Base-by-base conservation (phyloP, 192 early-diverging fungal species). In the Coemansia sp. region DNA sequence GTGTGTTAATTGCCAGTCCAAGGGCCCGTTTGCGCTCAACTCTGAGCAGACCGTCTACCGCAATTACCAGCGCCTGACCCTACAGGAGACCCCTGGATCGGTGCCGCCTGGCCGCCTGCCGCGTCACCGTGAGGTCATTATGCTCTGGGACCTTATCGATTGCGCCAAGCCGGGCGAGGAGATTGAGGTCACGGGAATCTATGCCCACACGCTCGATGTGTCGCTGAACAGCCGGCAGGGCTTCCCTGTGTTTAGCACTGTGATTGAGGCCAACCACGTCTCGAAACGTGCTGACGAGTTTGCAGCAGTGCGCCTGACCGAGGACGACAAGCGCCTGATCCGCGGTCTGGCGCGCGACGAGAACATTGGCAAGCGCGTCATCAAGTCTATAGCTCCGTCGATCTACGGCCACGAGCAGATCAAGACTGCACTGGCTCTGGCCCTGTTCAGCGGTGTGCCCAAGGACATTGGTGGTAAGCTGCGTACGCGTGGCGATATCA, bases 341-440 rank as follows among this genome's bases (percentile, higher is more conserved):
- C 70, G 85, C 15, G 58, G 70, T 3, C 78, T 96, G 34, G 74
- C 86, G 3, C 80, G 85, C 36, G 94, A 98, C 66, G 81, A 84
- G 24, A 53, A 70, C 37, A 88, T 98, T 37, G 84, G 89, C 26
- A 72, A 82, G 57, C 83, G 89, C 80, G 90, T 98, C 44, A 85
- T 96, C 55, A 88, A 89, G 69, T 88, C 85, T 44, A 94, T 98
- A 42, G 95, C 95, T 8, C 95, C 95, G 17, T 98, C 95, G n/a
- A 98, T 98, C 62, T 96, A 90, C 78, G 95, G 95, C 23, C 95
- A 98, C 64, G 93, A 96, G 41, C 88, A 96, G 63, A 93, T 98
- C 70, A 96, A 96, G 55, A 89, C 91, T 2, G 93, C 90, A 5
- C 75, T 98, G 65, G 91, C 94, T 2, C 69, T 98, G 22, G 82